Evolutionary conservation across 139 green algal species (phyloP).

Genomic region (Haematococcus sp.): DNA sequence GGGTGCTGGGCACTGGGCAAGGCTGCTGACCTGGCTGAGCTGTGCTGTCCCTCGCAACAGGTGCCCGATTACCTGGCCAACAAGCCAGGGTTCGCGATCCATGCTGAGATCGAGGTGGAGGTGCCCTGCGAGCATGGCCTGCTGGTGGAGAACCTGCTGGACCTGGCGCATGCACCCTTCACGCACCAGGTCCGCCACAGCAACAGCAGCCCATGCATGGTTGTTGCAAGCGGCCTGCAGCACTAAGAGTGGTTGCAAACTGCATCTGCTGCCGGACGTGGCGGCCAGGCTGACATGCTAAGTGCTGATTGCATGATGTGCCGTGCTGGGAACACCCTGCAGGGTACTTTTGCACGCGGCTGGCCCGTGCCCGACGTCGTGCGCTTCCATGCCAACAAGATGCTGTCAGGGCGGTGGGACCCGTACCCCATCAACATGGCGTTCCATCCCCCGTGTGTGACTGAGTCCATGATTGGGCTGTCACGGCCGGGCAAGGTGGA

Average conservation of each 20-base stretch:
- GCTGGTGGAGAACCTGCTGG: slow-evolving; percentile 98
- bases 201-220: too few species aligned
- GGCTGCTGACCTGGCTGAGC: too few species aligned
- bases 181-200: too few species aligned
- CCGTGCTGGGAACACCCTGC: too few species aligned
- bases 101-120: slow-evolving; percentile 88
- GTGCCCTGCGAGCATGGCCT: slow-evolving; percentile 97
- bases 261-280: too few species aligned
- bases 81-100: slow-evolving; percentile 73
- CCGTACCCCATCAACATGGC: slow-evolving; percentile 99
- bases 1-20: too few species aligned
- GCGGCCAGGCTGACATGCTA: too few species aligned
- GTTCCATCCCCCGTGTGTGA: slow-evolving; percentile 93
- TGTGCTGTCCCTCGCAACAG: slow-evolving; percentile 15
- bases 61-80: slow-evolving; percentile 56
- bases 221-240: too few species aligned
- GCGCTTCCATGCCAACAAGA: slow-evolving; percentile 69
- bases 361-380: slow-evolving; percentile 95
- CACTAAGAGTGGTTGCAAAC: too few species aligned
- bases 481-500: slow-evolving; percentile 87
- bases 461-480: slow-evolving; percentile 87
- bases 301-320: background rate
- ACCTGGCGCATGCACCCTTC: slow-evolving; percentile 98
- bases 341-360: slow-evolving; percentile 92
- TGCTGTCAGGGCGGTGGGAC: slow-evolving; percentile 73